phyloP scores from a whole-genome alignment of 179 eudicot genomes.

The Corrigiola litoralis region DNA sequence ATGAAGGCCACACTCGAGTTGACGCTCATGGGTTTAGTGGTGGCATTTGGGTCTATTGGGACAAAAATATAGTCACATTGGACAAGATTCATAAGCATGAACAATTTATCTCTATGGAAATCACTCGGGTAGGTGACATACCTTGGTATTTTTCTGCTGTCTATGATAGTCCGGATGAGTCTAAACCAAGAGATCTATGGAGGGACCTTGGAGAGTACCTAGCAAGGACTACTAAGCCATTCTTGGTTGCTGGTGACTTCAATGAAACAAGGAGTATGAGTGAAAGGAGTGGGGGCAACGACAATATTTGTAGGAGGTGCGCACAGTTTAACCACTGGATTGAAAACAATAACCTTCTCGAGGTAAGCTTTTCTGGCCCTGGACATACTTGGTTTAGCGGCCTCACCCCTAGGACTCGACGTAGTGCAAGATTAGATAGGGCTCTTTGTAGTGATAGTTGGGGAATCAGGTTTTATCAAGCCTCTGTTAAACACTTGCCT shows the following conservation, averaged over 20 bases:
- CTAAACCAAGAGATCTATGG: not conserved
- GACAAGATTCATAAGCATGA: not conserved
- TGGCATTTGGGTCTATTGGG: too few species aligned
- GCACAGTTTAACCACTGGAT: not conserved
- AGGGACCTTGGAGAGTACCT: not conserved
- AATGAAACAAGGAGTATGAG: not conserved
- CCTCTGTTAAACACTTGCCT: not conserved
- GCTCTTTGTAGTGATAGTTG: not conserved
- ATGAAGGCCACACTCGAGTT: not conserved
- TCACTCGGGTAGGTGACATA: not conserved
- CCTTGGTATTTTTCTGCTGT: not conserved
- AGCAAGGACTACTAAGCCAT: not conserved
- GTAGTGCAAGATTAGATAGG: not conserved
- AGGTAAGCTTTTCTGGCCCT: not conserved
- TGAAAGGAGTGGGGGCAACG: not conserved
- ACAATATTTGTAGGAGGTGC: not conserved
- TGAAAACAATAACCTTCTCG: not conserved
- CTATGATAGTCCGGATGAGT: not conserved
- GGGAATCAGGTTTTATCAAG: not conserved
- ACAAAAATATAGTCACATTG: not conserved
- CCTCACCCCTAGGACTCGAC: not conserved
- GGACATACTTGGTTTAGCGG: not conserved
- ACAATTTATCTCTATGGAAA: not conserved
- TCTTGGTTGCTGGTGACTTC: too few species aligned
- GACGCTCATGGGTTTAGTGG: not conserved